Percentiles rank a stretch among this genome's conserved stretches.
phyloP scores from a whole-genome alignment of 257 asterid species.

The Solanum rostratum region DNA sequence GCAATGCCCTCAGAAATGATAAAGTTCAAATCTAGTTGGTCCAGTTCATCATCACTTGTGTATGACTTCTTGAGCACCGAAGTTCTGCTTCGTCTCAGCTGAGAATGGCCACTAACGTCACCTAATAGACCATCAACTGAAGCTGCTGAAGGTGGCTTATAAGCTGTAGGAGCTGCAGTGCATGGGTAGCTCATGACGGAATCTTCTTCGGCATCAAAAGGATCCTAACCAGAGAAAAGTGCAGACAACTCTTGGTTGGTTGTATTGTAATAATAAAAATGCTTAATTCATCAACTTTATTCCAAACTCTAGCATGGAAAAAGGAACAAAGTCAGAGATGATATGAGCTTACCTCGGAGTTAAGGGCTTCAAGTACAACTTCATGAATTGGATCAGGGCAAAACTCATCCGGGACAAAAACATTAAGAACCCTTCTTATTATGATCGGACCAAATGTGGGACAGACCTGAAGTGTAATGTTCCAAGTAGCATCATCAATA shows the following conservation, averaged over 20 bases:
- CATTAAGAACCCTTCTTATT: slow-evolving; percentile 54
- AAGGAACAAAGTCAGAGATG: not conserved
- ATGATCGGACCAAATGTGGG: slow-evolving; percentile 59
- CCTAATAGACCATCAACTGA: slow-evolving; percentile 33
- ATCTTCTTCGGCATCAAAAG: slow-evolving; percentile 18
- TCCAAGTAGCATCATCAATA: not conserved
- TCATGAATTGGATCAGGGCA: slow-evolving; percentile 70
- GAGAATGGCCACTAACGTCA: slow-evolving; percentile 46
- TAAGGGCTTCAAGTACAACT: slow-evolving; percentile 47
- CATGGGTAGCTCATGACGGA: slow-evolving; percentile 46
- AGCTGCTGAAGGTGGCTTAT: slow-evolving; percentile 62
- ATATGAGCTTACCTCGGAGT: slow-evolving; percentile 42
- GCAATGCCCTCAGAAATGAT: not conserved
- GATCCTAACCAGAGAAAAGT: slow-evolving; percentile 29
- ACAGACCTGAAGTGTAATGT: slow-evolving; percentile 45
- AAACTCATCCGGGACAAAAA: slow-evolving; percentile 82
- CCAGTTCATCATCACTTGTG: slow-evolving; percentile 80
- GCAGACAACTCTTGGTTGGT: not conserved
- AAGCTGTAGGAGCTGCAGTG: slow-evolving; percentile 37
- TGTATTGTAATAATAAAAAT: not conserved
- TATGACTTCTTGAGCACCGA: slow-evolving; percentile 46
- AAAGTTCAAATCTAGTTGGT: slow-evolving; percentile 61
- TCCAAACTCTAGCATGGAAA: not conserved
- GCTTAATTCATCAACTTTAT: not conserved
- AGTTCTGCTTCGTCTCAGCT: slow-evolving; percentile 30